Evolutionary conservation across 192 early-diverging fungal species (phyloP), one percentile per base, ranked within the genome.

Genomic region (Thamnidium elegans): DNA sequence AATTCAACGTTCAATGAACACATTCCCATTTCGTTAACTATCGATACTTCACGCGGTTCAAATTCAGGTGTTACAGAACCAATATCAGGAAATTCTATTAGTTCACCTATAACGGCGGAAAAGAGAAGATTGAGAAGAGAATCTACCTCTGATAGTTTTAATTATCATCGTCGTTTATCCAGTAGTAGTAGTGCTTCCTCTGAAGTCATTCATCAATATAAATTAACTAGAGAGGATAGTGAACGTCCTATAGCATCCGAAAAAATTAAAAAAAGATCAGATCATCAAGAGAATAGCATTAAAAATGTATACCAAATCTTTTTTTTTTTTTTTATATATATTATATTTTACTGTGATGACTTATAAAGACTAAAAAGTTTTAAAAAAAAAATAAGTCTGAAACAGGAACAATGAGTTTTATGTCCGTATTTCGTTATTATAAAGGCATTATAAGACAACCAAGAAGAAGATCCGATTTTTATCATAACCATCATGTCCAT

Each of bases 371-470:
- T 39, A 39, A 39, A 39, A 39, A 39, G 36, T 39, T 39, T 3
- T 39, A 66, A 15, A 56, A 30, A 32, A 48, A 51, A 7, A 23
- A 26, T 3, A 53, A 53, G 51, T 30, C 20, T 30, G 21, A 21
- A 30, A 30, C 51, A 7, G 52, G 15, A 59, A 26, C 60, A 53
- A 53, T 53, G 51, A 53, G 51, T 30, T 30, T 53, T 14, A 53
- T 53, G 51, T 70, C 73, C 30, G 73, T 69, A 13, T 70, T 69
- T 51, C 68, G 68, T 32, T 75, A 75, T 32, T 75, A 75, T 20
- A 69, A 56, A 39, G 67, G 61, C 2, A 75, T 66, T 53, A 67
- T 75, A 19, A 48, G 65, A 11, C 63, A 75, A 26, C 69, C 65
- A 3, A 64, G 58, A 42, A 39, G 36, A 39, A 39, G 36, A 39